phyloP scores from a whole-genome alignment of 2,329 filamentous ascomycete species.

The Fragosphaeria purpurea region DNA sequence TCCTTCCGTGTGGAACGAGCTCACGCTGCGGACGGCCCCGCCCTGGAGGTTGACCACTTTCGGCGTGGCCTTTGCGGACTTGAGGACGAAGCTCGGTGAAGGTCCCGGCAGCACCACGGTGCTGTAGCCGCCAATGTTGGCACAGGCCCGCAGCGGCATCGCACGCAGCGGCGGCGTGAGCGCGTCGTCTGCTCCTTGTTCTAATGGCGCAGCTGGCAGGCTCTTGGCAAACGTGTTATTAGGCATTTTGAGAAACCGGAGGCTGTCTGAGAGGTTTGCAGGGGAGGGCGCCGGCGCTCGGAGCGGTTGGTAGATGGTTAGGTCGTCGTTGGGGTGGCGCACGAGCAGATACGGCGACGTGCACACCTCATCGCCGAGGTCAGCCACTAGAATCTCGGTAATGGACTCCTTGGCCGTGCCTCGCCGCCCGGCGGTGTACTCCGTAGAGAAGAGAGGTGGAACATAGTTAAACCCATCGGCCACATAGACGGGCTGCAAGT shows the following conservation, averaged over 20 bases:
- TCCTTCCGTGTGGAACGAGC: conserved; percentile 63
- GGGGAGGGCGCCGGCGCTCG: conserved; percentile 24
- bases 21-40: conserved; percentile 58
- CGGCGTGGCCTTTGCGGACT: conserved; percentile 67
- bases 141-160: conserved; percentile 46
- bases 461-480: conserved; percentile 70
- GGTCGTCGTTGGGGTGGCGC: conserved; percentile 68
- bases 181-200: conserved; percentile 24
- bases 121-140: conserved; percentile 66
- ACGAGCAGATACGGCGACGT: conserved; percentile 72
- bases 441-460: conserved; percentile 63
- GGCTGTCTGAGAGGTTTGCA: not conserved
- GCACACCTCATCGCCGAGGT: conserved; percentile 66
- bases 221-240: conserved; percentile 46
- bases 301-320: conserved; percentile 81
- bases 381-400: conserved; percentile 70
- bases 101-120: conserved; percentile 73
- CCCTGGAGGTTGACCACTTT: conserved; percentile 65
- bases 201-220: conserved; percentile 36
- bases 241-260: conserved; percentile 5
- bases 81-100: conserved; percentile 74
- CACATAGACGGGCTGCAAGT: conserved; percentile 62
- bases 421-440: conserved; percentile 55
- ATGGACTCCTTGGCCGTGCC: conserved; percentile 63
- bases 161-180: conserved; percentile 30